phyloP scores from a whole-genome alignment of 495 filamentous ascomycete genomes.

The Penicillium steckii region DNA sequence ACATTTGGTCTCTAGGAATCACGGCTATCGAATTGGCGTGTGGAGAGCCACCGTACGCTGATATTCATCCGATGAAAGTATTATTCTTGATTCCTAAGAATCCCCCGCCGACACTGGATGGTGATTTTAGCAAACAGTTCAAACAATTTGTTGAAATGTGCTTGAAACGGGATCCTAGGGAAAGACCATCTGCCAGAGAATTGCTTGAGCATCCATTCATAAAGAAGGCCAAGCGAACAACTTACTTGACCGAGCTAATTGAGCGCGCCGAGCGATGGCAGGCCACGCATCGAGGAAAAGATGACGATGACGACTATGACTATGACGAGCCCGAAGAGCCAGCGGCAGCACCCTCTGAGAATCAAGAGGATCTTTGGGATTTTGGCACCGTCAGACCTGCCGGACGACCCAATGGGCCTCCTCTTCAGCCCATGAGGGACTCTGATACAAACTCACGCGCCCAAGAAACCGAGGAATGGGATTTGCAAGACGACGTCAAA shows the following conservation, averaged over 20 bases:
- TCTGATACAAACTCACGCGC: constrained; percentile 65
- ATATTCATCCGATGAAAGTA: constrained; percentile 99
- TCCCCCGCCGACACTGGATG: constrained; percentile 75
- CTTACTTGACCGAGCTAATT: constrained; percentile 87
- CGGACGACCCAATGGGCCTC: constrained; percentile 46
- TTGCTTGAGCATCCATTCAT: constrained; percentile 89
- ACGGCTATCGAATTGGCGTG: constrained; percentile 91
- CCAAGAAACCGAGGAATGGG: constrained; percentile 41
- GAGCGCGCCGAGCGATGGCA: constrained; percentile 87
- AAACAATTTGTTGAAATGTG: constrained; percentile 93
- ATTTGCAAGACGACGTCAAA: constrained; percentile 39
- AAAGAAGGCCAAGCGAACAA: constrained; percentile 83
- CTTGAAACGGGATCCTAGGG: constrained; percentile 80
- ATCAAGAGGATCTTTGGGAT: constrained; percentile 77
- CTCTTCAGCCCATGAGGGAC: constrained; percentile 68
- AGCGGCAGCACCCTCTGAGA: constrained; percentile 20
- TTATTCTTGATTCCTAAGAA: constrained; percentile 97
- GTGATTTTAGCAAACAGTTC: constrained; percentile 84
- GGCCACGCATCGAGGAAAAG: constrained; percentile 52
- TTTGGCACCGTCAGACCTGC: constrained; percentile 86
- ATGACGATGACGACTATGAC: constrained; percentile 48
- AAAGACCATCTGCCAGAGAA: constrained; percentile 84
- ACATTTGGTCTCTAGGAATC: constrained; percentile 99
- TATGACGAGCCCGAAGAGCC: constrained; percentile 46
- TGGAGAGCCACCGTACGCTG: constrained; percentile 92